Evolutionary conservation across 2,329 filamentous ascomycete genomes (phyloP).

Genomic region (Aspergillus novoparasiticus): DNA sequence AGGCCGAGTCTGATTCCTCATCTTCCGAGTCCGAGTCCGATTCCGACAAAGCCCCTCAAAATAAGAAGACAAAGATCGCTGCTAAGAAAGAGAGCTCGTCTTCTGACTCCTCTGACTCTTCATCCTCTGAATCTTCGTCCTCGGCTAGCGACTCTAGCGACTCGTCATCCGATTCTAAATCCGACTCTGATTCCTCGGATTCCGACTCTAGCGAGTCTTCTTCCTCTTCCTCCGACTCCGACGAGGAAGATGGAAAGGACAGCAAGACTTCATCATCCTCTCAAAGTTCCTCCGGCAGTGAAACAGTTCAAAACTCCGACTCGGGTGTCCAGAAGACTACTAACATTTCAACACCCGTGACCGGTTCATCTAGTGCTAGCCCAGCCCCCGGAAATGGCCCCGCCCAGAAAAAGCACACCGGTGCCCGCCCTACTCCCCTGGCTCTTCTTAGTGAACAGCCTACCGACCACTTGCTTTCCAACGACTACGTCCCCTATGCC

Average conservation of each 20-base stretch:
- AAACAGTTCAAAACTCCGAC: slow-evolving; percentile 33
- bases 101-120: slow-evolving; percentile 24
- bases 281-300: slow-evolving; percentile 31
- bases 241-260: slow-evolving; percentile 18
- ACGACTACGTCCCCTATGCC: slow-evolving; percentile 79
- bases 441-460: slow-evolving; percentile 70
- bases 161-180: slow-evolving; percentile 23
- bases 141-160: slow-evolving; percentile 19
- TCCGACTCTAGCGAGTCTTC: slow-evolving; percentile 24
- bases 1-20: slow-evolving; percentile 52
- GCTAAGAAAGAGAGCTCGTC: slow-evolving; percentile 39
- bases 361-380: slow-evolving; percentile 57
- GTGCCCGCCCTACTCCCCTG: slow-evolving; percentile 70
- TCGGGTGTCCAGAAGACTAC: slow-evolving; percentile 28
- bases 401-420: slow-evolving; percentile 44
- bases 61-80: slow-evolving; percentile 56
- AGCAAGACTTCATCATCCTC: slow-evolving; percentile 20
- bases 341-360: slow-evolving; percentile 26
- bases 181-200: slow-evolving; percentile 18
- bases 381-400: slow-evolving; percentile 34
- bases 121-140: slow-evolving; percentile 42
- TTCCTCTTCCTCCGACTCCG: slow-evolving; percentile 27
- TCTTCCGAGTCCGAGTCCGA: slow-evolving; percentile 35
- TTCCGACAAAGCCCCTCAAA: slow-evolving; percentile 49
- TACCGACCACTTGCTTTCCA: slow-evolving; percentile 69